These are phyloP conservation scores for Teunomyces barrocoloradensis DNA, from an alignment of 805 yeast species.

Conservation along the genomic window DNA sequence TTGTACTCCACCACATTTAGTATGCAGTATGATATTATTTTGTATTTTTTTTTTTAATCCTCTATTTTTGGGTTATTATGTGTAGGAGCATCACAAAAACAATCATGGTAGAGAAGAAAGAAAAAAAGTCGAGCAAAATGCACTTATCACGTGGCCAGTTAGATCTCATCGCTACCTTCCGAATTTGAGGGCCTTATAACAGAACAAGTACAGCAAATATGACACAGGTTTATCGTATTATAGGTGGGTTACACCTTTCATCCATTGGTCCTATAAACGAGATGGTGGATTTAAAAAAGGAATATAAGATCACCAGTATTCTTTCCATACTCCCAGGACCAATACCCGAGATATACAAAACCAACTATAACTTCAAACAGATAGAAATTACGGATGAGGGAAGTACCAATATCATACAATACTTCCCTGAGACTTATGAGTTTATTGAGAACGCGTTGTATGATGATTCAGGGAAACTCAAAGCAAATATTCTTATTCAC, in stretches of 20 bases:
- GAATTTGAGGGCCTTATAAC: too few relatives aligned
- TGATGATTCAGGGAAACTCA: constrained; percentile 20
- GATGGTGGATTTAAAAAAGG: constrained; percentile 47
- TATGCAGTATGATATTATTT: too few relatives aligned
- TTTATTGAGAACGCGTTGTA: constrained; percentile 68
- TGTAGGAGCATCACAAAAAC: too few relatives aligned
- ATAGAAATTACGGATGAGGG: constrained; percentile 74
- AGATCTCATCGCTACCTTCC: too few relatives aligned
- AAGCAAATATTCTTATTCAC: constrained; percentile 42
- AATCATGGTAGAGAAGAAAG: too few relatives aligned
- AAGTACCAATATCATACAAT: constrained; percentile 60
- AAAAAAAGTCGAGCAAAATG: neutral
- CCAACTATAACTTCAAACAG: constrained; percentile 51
- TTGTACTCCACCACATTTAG: neutral
- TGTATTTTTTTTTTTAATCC: too few relatives aligned
- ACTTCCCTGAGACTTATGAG: constrained; percentile 56
- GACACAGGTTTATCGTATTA: constrained; percentile 48
- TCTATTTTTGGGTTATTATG: too few relatives aligned
- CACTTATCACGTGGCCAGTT: neutral
- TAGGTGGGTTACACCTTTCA: constrained; percentile 80
- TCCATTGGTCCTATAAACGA: constrained; percentile 64
- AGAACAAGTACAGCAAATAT: neutral
- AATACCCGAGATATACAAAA: constrained; percentile 50
- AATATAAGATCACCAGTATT: constrained; percentile 64
- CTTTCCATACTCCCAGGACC: constrained; percentile 67